Evolutionary conservation across 2,329 filamentous ascomycete species (phyloP).

Genomic region (Colletotrichum sp.): DNA sequence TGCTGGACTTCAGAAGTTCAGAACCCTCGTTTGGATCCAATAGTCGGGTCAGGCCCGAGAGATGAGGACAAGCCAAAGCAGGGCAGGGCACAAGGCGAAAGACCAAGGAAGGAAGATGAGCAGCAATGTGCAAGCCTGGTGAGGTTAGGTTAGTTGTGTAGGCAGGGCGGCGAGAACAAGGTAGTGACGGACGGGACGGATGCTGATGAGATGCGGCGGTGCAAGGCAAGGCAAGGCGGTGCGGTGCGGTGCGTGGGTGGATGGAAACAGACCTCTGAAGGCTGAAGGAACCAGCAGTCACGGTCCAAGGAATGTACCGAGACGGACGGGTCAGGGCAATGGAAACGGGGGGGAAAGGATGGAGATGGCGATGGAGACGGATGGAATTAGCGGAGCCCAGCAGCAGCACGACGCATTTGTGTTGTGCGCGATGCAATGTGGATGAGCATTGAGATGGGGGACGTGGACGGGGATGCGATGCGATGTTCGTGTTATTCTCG

Average conservation of each 20-base stretch:
- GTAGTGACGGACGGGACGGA: neutral
- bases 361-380: neutral
- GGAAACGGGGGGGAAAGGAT: neutral
- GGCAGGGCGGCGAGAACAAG: neutral
- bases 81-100: neutral
- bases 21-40: neutral
- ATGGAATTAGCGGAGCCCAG: constrained; percentile 8
- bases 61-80: neutral
- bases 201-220: constrained; percentile 17
- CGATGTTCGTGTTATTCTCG: neutral
- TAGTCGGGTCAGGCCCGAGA: neutral
- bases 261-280: neutral
- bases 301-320: constrained; percentile 19
- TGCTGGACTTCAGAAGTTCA: neutral
- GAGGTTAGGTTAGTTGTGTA: neutral
- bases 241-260: neutral
- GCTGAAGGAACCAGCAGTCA: neutral
- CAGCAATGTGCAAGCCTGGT: neutral
- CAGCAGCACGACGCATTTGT: neutral
- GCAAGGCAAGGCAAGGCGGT: neutral
- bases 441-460: neutral
- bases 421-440: constrained; percentile 11
- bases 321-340: constrained; percentile 4
- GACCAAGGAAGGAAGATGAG: neutral
- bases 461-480: neutral